phyloP scores from a whole-genome alignment of 139 green algal genomes.

The Marvania coccoides region DNA sequence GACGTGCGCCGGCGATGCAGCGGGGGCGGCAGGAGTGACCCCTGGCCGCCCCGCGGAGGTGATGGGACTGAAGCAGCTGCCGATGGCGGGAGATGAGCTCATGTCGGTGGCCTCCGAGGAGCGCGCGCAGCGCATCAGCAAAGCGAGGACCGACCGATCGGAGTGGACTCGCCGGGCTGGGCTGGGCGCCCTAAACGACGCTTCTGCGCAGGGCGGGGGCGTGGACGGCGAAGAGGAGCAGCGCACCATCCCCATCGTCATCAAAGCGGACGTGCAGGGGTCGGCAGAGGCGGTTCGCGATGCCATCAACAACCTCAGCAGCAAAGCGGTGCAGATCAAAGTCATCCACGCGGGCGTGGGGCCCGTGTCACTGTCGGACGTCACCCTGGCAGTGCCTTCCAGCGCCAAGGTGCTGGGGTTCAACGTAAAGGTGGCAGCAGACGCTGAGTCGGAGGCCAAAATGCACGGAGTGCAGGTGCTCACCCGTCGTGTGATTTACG shows the following conservation, averaged over 20 bases:
- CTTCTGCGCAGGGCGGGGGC: too few species aligned
- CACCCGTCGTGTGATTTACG: conserved; percentile 71
- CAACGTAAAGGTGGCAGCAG: conserved; percentile 37
- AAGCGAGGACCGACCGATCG: neutral
- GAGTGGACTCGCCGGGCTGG: neutral
- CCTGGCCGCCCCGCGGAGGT: conserved; percentile 62
- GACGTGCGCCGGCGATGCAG: conserved; percentile 5
- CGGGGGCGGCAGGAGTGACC: conserved; percentile 21
- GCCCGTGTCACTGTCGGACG: conserved; percentile 53
- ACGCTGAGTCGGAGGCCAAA: conserved; percentile 38
- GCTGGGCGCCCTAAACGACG: neutral
- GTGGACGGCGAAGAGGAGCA: neutral
- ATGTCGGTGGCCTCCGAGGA: conserved; percentile 44
- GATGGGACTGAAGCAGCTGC: conserved; percentile 61
- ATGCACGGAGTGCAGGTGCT: conserved; percentile 39
- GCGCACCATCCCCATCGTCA: conserved; percentile 40
- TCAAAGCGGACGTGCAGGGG: conserved; percentile 83
- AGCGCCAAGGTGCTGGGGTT: conserved; percentile 68
- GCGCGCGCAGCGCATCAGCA: conserved; percentile 38
- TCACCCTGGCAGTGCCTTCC: conserved; percentile 58
- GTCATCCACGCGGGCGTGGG: conserved; percentile 61
- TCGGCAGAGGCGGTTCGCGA: conserved; percentile 50
- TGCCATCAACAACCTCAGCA: conserved; percentile 31
- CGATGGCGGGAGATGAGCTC: conserved; percentile 75
- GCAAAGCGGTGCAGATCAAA: conserved; percentile 13